Conservation (phyloP, 2,329 filamentous ascomycete genomes). For the Lecanosticta acicola region DNA sequence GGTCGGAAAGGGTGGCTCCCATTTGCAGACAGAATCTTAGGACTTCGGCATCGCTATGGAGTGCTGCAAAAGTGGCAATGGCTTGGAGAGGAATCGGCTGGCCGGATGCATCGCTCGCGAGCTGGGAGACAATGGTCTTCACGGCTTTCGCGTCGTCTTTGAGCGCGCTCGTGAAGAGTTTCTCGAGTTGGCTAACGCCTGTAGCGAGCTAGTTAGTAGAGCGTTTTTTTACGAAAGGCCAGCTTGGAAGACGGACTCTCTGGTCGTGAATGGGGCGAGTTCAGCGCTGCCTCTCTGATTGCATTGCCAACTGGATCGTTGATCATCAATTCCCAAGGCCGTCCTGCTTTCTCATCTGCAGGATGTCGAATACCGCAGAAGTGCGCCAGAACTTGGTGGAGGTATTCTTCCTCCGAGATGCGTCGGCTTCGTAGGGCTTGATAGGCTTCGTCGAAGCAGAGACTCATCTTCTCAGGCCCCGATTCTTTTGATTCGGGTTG, state of each 20-base stretch:
- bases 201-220: background rate
- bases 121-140: slow-evolving; percentile 3
- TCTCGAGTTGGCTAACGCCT: slow-evolving; percentile 6
- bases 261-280: slow-evolving; percentile 3
- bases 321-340: slow-evolving; percentile 15
- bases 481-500: background rate
- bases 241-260: slow-evolving; percentile 4
- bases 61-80: slow-evolving; percentile 12
- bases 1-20: slow-evolving; percentile 12
- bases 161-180: slow-evolving; percentile 9
- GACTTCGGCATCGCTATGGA: slow-evolving; percentile 12
- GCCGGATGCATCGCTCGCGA: background rate
- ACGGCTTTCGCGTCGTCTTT: slow-evolving; percentile 10
- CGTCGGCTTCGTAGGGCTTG: slow-evolving; percentile 8
- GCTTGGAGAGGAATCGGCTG: slow-evolving; percentile 7
- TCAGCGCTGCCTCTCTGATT: slow-evolving; percentile 15
- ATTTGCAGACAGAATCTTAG: slow-evolving; percentile 13
- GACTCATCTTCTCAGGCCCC: slow-evolving; percentile 8
- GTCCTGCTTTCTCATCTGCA: slow-evolving; percentile 7
- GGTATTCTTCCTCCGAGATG: slow-evolving; percentile 13
- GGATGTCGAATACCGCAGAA: slow-evolving; percentile 13
- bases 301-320: slow-evolving; percentile 17
- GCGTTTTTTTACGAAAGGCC: background rate
- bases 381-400: slow-evolving; percentile 15
- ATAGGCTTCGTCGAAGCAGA: slow-evolving; percentile 19